Conservation (phyloP, 2,329 filamentous ascomycete genomes). For the Alternaria sp. region DNA sequence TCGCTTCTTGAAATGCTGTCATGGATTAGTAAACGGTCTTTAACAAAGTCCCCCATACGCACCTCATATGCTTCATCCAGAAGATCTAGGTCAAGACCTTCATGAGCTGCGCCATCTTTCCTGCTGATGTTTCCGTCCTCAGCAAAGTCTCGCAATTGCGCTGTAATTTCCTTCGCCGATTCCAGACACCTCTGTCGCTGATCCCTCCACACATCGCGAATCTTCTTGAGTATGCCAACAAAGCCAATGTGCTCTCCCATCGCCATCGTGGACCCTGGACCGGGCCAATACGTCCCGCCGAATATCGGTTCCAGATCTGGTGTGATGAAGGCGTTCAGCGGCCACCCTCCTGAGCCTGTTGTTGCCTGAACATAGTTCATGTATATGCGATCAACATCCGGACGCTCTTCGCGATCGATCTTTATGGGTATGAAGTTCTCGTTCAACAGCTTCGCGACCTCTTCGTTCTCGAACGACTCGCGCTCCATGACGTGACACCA, state of each 20-base stretch:
- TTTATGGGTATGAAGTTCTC: slow-evolving; percentile 88
- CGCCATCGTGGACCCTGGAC: slow-evolving; percentile 66
- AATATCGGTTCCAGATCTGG: slow-evolving; percentile 93
- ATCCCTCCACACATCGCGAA: slow-evolving; percentile 76
- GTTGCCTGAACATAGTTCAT: slow-evolving; percentile 98
- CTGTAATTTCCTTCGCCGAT: slow-evolving; percentile 81
- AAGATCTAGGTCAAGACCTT: slow-evolving; percentile 85
- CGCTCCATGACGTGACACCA: slow-evolving; percentile 90
- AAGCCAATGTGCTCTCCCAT: slow-evolving; percentile 72
- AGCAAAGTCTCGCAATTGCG: slow-evolving; percentile 83
- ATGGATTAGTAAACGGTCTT: not conserved
- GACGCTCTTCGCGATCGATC: slow-evolving; percentile 90
- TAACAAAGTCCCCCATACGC: slow-evolving; percentile 50
- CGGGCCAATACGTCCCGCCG: slow-evolving; percentile 95
- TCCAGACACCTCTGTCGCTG: slow-evolving; percentile 83
- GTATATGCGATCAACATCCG: slow-evolving; percentile 93
- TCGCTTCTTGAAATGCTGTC: slow-evolving; percentile 31
- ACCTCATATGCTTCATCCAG: slow-evolving; percentile 82
- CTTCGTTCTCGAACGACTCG: slow-evolving; percentile 85
- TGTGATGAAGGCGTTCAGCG: slow-evolving; percentile 94
- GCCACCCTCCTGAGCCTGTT: slow-evolving; percentile 89
- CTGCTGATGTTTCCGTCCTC: slow-evolving; percentile 76
- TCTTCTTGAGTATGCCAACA: slow-evolving; percentile 79
- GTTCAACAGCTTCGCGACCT: slow-evolving; percentile 84
- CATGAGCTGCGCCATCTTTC: slow-evolving; percentile 57